A percentile compares a stretch with the other conserved stretches of the same genome.
phyloP scores from a whole-genome alignment of 2,329 filamentous ascomycete species.

The Tolypocladium paradoxum region DNA sequence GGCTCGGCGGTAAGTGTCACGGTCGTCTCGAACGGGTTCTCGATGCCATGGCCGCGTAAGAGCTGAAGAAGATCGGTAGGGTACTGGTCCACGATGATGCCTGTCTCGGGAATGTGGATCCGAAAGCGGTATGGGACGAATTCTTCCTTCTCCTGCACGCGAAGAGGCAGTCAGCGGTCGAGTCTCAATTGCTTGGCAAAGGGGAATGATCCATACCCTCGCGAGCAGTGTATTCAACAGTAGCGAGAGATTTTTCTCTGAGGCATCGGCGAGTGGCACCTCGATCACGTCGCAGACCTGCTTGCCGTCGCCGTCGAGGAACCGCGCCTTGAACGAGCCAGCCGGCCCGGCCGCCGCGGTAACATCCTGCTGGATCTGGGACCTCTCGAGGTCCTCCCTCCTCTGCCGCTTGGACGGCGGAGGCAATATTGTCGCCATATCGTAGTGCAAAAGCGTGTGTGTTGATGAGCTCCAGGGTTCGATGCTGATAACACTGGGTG shows the following conservation, averaged over 20 bases:
- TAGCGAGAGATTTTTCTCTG: constrained; percentile 79
- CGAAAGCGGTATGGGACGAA: constrained; percentile 52
- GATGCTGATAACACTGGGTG: not conserved
- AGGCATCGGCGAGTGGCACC: constrained; percentile 74
- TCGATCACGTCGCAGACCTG: constrained; percentile 59
- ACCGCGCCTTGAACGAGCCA: constrained; percentile 76
- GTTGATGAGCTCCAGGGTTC: not conserved
- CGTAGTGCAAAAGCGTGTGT: not conserved
- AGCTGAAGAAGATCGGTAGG: constrained; percentile 43
- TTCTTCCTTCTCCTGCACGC: constrained; percentile 39
- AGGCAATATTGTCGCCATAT: constrained; percentile 73
- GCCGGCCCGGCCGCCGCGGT: constrained; percentile 54
- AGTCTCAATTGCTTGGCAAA: not conserved
- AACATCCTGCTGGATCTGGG: constrained; percentile 66
- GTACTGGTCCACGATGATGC: constrained; percentile 44
- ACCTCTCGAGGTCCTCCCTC: constrained; percentile 60
- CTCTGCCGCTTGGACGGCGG: constrained; percentile 82
- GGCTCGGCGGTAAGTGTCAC: constrained; percentile 54
- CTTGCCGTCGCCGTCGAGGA: constrained; percentile 70
- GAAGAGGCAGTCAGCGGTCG: not conserved
- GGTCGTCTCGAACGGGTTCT: constrained; percentile 46
- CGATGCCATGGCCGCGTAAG: constrained; percentile 44
- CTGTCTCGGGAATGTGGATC: constrained; percentile 44
- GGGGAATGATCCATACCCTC: constrained; percentile 36
- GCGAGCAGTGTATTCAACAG: constrained; percentile 77